Evolutionary conservation across 2,329 filamentous ascomycete species (phyloP).

Genomic region (Microdochium trichocladiopsis): DNA sequence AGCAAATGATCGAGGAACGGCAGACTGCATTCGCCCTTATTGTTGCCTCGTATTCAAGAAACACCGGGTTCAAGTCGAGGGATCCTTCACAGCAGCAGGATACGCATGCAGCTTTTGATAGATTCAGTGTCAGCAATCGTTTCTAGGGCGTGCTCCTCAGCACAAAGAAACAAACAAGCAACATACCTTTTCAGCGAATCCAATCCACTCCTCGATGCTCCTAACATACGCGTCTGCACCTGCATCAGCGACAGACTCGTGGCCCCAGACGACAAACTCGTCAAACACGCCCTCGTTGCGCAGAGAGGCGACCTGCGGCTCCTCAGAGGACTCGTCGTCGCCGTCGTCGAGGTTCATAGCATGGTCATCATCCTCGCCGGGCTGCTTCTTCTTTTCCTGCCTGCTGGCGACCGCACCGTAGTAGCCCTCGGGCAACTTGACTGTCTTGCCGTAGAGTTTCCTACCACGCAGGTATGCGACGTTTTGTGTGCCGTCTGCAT

Average conservation of each 20-base stretch:
- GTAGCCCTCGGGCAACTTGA: slow-evolving; percentile 67
- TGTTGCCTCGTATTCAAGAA: no score
- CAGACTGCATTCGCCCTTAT: no score
- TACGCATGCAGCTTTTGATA: slow-evolving; percentile 26
- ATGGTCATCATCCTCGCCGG: slow-evolving; percentile 15
- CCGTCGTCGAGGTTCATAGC: slow-evolving; percentile 28
- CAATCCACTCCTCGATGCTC: slow-evolving; percentile 74
- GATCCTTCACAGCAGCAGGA: slow-evolving; percentile 5
- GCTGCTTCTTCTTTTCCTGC: slow-evolving; percentile 32
- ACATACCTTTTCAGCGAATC: slow-evolving; percentile 61
- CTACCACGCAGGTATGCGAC: slow-evolving; percentile 69
- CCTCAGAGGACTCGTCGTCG: slow-evolving; percentile 34
- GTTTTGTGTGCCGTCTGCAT: slow-evolving; percentile 41
- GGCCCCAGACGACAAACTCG: slow-evolving; percentile 74
- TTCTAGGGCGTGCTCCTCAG: background rate
- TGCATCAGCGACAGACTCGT: slow-evolving; percentile 59
- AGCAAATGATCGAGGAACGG: no score
- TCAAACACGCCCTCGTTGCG: slow-evolving; percentile 64
- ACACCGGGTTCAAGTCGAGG: no score
- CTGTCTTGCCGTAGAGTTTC: slow-evolving; percentile 61
- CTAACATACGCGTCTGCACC: slow-evolving; percentile 64
- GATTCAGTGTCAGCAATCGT: slow-evolving; percentile 7
- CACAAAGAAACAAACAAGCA: slow-evolving; percentile 6
- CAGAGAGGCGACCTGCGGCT: slow-evolving; percentile 47
- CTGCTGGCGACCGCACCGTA: slow-evolving; percentile 48